Percentiles rank a stretch among this genome's conserved stretches.
Evolutionary conservation across 2,329 filamentous ascomycete species (phyloP).

Genomic region (Aureobasidium subglaciale): DNA sequence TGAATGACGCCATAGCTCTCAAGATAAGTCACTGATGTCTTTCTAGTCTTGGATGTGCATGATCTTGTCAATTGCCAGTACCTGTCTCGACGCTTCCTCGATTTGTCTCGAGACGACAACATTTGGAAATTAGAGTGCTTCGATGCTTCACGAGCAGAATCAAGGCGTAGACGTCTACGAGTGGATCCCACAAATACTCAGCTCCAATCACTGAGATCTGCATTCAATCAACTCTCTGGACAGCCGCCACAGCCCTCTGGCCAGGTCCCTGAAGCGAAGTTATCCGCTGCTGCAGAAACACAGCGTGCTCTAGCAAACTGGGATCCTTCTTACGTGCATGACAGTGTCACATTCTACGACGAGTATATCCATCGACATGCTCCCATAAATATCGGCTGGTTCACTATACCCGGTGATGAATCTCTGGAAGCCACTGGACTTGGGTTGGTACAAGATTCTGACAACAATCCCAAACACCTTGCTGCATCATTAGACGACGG

Average conservation of each 20-base stretch:
- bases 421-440: constrained; percentile 65
- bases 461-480: constrained; percentile 51
- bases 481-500: constrained; percentile 80
- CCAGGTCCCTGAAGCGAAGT: neutral
- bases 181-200: constrained; percentile 18
- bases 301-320: constrained; percentile 65
- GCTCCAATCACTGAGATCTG: neutral
- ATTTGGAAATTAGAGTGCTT: constrained; percentile 75
- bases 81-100: constrained; percentile 59
- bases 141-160: constrained; percentile 59
- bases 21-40: neutral
- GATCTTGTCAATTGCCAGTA: constrained; percentile 63
- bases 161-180: constrained; percentile 49
- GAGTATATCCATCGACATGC: constrained; percentile 82
- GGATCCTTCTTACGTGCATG: constrained; percentile 68
- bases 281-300: constrained; percentile 31
- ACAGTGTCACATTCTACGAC: constrained; percentile 75
- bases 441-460: constrained; percentile 53
- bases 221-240: constrained; percentile 1
- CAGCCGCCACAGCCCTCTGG: neutral
- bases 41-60: constrained; percentile 53
- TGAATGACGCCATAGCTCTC: constrained; percentile 2
- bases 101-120: constrained; percentile 63
- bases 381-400: constrained; percentile 67
- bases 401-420: constrained; percentile 53